phyloP scores from a whole-genome alignment of 129 eudicot genomes.

The Tagetes erecta region DNA sequence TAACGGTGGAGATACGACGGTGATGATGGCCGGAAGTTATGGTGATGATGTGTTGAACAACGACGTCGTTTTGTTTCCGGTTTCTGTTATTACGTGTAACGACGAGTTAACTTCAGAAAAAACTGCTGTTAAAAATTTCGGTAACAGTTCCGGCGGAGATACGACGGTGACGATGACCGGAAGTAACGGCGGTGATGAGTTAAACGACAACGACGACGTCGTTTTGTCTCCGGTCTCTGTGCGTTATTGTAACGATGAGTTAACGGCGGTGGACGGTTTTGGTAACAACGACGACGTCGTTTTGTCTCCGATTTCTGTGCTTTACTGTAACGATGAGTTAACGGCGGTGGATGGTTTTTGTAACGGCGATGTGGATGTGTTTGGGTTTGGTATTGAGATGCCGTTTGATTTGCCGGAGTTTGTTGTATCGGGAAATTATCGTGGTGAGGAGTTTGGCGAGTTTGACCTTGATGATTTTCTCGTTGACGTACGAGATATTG shows the following conservation, averaged over 20 bases:
- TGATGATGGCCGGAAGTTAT: neutral
- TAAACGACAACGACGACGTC: constrained; percentile 18
- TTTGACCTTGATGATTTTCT: constrained; percentile 31
- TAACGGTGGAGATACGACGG: constrained; percentile 3
- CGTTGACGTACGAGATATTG: no score
- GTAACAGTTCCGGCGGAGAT: neutral
- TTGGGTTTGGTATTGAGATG: constrained; percentile 43
- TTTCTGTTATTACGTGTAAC: no score
- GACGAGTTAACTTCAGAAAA: no score
- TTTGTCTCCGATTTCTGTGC: constrained; percentile 62
- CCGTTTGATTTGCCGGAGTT: constrained; percentile 42
- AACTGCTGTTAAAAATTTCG: no score
- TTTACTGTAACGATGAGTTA: constrained; percentile 32
- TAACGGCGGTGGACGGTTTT: neutral
- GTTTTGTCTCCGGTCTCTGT: constrained; percentile 62
- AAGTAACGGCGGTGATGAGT: constrained; percentile 8
- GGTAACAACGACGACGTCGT: constrained; percentile 21
- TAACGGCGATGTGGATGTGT: constrained; percentile 44
- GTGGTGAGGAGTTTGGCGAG: constrained; percentile 52
- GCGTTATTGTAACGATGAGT: constrained; percentile 17
- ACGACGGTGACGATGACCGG: neutral
- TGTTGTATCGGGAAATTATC: constrained; percentile 20
- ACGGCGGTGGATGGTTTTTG: constrained; percentile 41
- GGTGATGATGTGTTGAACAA: no score
- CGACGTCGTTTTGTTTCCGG: no score